Conservation (phyloP, 371 early-diverging fungal genomes). For the Neoconidiobolus thromboides region DNA sequence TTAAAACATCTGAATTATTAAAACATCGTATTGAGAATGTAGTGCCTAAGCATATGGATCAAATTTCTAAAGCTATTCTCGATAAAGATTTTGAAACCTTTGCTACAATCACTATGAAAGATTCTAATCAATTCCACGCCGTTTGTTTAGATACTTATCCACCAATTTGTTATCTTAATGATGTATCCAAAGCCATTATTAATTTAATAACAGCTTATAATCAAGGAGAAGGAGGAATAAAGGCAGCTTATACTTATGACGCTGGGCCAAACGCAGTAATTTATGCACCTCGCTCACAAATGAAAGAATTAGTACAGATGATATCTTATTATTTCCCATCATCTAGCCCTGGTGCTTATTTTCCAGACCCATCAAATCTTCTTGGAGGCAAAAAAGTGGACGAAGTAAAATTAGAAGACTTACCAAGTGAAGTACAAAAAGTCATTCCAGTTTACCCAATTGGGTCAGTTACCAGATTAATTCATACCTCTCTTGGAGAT, state of each 20-base stretch:
- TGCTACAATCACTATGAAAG: slow-evolving; percentile 90
- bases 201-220: slow-evolving; percentile 74
- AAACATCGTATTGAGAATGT: slow-evolving; percentile 56
- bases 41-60: slow-evolving; percentile 75
- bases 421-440: slow-evolving; percentile 13
- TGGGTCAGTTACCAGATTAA: slow-evolving; percentile 64
- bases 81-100: slow-evolving; percentile 75
- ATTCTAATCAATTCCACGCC: slow-evolving; percentile 98
- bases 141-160: slow-evolving; percentile 86
- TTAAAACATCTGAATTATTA: slow-evolving; percentile 75
- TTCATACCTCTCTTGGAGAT: slow-evolving; percentile 80
- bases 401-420: not conserved
- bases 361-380: slow-evolving; percentile 37
- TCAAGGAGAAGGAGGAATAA: slow-evolving; percentile 28
- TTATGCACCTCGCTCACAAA: slow-evolving; percentile 61
- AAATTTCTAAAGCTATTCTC: slow-evolving; percentile 66
- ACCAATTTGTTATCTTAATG: slow-evolving; percentile 89
- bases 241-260: slow-evolving; percentile 82
- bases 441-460: slow-evolving; percentile 39
- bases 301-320: slow-evolving; percentile 62
- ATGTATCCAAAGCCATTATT: slow-evolving; percentile 79
- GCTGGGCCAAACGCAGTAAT: slow-evolving; percentile 98
- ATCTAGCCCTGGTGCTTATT: slow-evolving; percentile 22
- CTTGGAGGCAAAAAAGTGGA: slow-evolving; percentile 10
- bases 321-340: slow-evolving; percentile 72